These are phyloP conservation scores for Mycena haematopus DNA, from an alignment of 768 basidiomycete genomes.

Conservation along the genomic window DNA sequence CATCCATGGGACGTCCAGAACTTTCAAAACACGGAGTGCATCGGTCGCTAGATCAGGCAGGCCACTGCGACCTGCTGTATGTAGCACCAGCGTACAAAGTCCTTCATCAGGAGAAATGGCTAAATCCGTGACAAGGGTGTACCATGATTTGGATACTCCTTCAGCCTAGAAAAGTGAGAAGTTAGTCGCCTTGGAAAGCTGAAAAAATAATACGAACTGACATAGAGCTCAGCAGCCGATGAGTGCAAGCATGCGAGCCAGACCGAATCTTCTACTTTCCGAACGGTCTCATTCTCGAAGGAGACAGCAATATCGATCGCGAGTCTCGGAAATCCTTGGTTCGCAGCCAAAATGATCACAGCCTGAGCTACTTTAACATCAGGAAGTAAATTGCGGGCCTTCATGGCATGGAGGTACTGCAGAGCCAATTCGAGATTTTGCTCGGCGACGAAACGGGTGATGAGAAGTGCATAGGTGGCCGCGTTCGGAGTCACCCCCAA, in stretches of 20 bases:
- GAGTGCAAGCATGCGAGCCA: constrained; percentile 76
- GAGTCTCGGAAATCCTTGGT: constrained; percentile 62
- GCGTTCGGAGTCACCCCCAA: constrained; percentile 56
- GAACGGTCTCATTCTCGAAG: constrained; percentile 62
- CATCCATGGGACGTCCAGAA: constrained; percentile 52
- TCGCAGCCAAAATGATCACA: constrained; percentile 61
- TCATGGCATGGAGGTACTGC: constrained; percentile 66
- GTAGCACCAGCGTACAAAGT: constrained; percentile 68
- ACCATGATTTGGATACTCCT: constrained; percentile 71
- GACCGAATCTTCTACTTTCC: constrained; percentile 55
- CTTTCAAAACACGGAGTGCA: constrained; percentile 62
- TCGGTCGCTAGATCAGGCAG: constrained; percentile 71
- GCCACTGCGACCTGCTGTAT: constrained; percentile 78
- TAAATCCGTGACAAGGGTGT: constrained; percentile 56
- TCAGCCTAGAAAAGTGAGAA: constrained; percentile 54
- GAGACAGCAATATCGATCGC: constrained; percentile 73
- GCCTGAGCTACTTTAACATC: constrained; percentile 54
- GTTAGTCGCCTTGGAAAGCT: neutral
- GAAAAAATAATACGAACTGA: constrained; percentile 45
- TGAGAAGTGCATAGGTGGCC: constrained; percentile 58
- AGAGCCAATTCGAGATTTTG: constrained; percentile 72
- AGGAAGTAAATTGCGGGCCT: constrained; percentile 54
- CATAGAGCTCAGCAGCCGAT: constrained; percentile 70
- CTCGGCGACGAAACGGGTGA: constrained; percentile 50
- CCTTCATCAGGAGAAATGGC: constrained; percentile 77